These are phyloP conservation scores for Lachancea thermotolerans DNA, from an alignment of 805 yeast species.

Conservation along the genomic window DNA sequence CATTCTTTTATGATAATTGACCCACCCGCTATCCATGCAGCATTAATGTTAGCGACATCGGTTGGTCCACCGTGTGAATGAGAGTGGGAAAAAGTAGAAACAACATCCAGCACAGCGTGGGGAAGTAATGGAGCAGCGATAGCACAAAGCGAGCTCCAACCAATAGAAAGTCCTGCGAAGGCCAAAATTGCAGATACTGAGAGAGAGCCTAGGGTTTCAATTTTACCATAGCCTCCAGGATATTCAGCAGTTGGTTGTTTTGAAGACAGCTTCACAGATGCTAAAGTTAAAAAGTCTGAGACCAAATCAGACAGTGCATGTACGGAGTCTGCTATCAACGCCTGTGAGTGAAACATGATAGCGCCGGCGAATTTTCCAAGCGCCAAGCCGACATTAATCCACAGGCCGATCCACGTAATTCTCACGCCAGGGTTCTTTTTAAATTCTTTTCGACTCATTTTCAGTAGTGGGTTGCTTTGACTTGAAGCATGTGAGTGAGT, in stretches of 20 bases:
- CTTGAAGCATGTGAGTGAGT: neutral
- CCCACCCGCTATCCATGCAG: conserved; percentile 93
- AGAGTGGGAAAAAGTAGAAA: conserved; percentile 39
- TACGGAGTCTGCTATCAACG: conserved; percentile 87
- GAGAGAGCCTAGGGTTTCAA: conserved; percentile 87
- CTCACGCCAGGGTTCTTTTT: conserved; percentile 76
- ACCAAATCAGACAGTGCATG: conserved; percentile 89
- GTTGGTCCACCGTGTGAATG: conserved; percentile 33
- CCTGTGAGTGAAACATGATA: conserved; percentile 86
- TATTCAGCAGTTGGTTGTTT: conserved; percentile 51
- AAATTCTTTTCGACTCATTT: conserved; percentile 38
- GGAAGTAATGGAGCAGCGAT: conserved; percentile 65
- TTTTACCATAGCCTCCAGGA: conserved; percentile 88
- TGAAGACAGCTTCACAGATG: conserved; percentile 74
- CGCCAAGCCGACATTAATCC: conserved; percentile 82
- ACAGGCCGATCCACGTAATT: conserved; percentile 86
- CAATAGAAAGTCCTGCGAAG: conserved; percentile 85
- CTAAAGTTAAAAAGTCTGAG: conserved; percentile 81
- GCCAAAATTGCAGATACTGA: conserved; percentile 79
- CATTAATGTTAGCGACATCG: conserved; percentile 66
- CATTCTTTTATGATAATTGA: conserved; percentile 85
- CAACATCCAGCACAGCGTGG: conserved; percentile 47
- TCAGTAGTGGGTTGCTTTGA: conserved; percentile 26
- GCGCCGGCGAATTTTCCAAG: conserved; percentile 85
- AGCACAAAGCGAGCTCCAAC: conserved; percentile 71